phyloP scores from a whole-genome alignment of 169 alveolate genomes.

The Plasmodium billcollinsi region DNA sequence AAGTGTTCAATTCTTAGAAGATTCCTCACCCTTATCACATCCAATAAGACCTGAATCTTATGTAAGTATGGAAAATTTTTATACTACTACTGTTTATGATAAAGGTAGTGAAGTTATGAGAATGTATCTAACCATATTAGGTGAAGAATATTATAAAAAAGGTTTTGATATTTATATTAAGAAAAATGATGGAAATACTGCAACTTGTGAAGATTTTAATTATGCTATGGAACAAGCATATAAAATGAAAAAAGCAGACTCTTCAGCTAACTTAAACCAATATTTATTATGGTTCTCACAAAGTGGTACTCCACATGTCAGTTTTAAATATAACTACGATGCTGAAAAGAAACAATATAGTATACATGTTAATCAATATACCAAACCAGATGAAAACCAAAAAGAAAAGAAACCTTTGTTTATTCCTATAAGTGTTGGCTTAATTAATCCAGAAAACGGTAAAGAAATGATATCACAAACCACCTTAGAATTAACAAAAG shows the following conservation, averaged over 20 bases:
- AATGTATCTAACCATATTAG: constrained; percentile 94
- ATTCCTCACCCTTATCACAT: constrained; percentile 95
- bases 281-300: constrained; percentile 93
- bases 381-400: constrained; percentile 92
- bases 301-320: constrained; percentile 86
- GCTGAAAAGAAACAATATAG: constrained; percentile 76
- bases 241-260: constrained; percentile 84
- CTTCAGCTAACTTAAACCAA: constrained; percentile 88
- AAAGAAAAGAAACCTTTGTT: constrained; percentile 89
- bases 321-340: constrained; percentile 51
- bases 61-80: constrained; percentile 93
- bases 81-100: constrained; percentile 94
- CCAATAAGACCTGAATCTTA: constrained; percentile 95
- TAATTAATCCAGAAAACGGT: constrained; percentile 84
- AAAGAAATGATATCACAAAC: constrained; percentile 78
- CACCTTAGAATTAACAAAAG: constrained; percentile 83
- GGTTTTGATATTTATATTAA: constrained; percentile 93
- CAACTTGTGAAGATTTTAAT: constrained; percentile 95
- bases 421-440: constrained; percentile 91
- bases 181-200: constrained; percentile 94
- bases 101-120: constrained; percentile 97
- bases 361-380: constrained; percentile 87
- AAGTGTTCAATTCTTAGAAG: constrained; percentile 92
- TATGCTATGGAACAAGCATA: constrained; percentile 93
- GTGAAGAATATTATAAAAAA: constrained; percentile 92